Evolutionary conservation across 495 filamentous ascomycete species (phyloP).

Genomic region (Aspergillus homomorphus): DNA sequence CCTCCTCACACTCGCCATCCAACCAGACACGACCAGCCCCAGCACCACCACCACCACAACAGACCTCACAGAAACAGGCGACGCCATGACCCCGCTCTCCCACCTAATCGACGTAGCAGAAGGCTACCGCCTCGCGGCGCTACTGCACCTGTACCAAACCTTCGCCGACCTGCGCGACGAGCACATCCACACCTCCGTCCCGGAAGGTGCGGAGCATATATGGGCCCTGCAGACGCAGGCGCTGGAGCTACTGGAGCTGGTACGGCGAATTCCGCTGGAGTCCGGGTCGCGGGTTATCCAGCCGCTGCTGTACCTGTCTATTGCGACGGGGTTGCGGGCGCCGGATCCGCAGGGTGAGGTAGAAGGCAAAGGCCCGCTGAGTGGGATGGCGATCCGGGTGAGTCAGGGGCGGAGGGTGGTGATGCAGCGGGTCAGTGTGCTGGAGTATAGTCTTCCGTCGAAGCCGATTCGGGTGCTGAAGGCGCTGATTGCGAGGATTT

Average conservation of each 20-base stretch:
- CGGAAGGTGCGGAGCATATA: not conserved
- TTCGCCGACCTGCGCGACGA: not conserved
- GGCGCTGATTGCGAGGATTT: conserved; percentile 2
- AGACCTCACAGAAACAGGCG: not conserved
- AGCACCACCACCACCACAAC: not conserved
- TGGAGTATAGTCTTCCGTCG: conserved; percentile 3
- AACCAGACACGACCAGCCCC: not conserved
- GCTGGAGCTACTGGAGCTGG: not conserved
- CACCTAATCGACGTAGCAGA: conserved; percentile 7
- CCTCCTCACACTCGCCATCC: too few species aligned
- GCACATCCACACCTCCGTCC: not conserved
- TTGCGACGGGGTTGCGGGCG: not conserved
- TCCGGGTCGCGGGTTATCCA: not conserved
- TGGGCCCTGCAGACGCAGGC: not conserved
- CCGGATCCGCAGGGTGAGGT: too few species aligned
- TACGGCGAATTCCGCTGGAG: not conserved
- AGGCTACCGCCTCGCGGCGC: not conserved
- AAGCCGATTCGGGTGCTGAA: conserved; percentile 1
- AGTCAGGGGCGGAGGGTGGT: not conserved
- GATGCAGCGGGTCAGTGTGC: conserved; percentile 1
- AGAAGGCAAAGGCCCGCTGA: not conserved
- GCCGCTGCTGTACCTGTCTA: conserved; percentile 1
- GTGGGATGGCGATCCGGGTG: not conserved
- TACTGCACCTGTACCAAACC: conserved; percentile 5
- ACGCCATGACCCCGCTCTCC: not conserved